These are phyloP conservation scores for Teratosphaeria destructans DNA, from an alignment of 2,329 filamentous ascomycete genomes.

Conservation along the genomic window DNA sequence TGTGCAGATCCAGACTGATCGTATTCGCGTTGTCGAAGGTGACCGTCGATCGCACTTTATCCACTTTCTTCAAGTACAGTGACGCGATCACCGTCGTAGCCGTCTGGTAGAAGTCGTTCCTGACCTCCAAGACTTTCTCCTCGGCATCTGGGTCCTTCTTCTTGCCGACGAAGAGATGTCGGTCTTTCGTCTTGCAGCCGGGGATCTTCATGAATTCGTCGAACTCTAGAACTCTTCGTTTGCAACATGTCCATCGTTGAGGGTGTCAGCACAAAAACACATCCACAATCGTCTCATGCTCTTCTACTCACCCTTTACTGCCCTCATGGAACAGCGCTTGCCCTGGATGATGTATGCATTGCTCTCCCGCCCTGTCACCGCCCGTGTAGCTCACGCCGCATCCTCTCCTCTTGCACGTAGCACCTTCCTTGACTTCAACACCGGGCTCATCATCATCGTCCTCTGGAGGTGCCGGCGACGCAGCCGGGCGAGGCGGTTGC, in stretches of 20 bases:
- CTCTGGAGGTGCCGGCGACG: conserved; percentile 50
- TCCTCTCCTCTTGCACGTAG: conserved; percentile 64
- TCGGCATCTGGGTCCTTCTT: conserved; percentile 51
- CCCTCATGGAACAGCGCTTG: conserved; percentile 93
- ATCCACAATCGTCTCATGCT: not conserved
- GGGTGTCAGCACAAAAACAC: not conserved
- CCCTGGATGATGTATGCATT: conserved; percentile 82
- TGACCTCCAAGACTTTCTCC: conserved; percentile 67
- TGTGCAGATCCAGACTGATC: conserved; percentile 72
- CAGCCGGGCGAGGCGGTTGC: conserved; percentile 24
- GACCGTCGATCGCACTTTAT: conserved; percentile 66
- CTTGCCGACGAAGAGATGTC: conserved; percentile 75
- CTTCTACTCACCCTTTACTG: conserved; percentile 62
- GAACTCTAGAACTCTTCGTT: conserved; percentile 88
- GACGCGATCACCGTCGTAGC: conserved; percentile 73
- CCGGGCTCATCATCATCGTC: conserved; percentile 81
- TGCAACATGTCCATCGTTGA: conserved; percentile 73
- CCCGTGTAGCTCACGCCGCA: conserved; percentile 60
- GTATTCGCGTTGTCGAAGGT: conserved; percentile 49
- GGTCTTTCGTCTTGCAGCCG: conserved; percentile 72
- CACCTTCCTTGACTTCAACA: conserved; percentile 61
- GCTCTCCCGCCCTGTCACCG: conserved; percentile 56
- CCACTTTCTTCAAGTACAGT: conserved; percentile 94
- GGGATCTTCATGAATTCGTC: conserved; percentile 96
- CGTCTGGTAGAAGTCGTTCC: conserved; percentile 96